Conservation (phyloP, 106 monocot species). For the Dendrobium catenatum region DNA sequence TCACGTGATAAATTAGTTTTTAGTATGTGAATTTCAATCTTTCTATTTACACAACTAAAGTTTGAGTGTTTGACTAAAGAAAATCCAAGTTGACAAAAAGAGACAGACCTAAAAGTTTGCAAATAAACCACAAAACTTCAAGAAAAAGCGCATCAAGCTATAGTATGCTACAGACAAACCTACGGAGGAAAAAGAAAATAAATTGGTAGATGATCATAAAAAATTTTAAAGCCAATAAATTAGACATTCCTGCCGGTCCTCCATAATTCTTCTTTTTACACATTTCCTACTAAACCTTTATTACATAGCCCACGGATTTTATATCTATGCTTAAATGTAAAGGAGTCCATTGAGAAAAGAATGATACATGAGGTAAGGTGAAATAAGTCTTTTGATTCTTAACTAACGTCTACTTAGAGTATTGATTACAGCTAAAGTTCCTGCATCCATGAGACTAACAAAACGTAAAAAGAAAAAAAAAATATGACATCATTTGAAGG, state of each 20-base stretch:
- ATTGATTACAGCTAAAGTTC: no score
- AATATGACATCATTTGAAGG: no score
- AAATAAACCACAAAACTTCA: neutral
- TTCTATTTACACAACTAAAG: neutral
- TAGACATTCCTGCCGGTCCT: neutral
- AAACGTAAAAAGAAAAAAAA: no score
- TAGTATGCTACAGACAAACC: neutral
- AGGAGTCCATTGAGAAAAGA: neutral
- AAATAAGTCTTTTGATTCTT: neutral
- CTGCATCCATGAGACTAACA: no score
- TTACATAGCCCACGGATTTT: neutral
- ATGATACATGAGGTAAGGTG: neutral
- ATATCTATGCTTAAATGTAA: neutral
- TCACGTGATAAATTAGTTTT: neutral
- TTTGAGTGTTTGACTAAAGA: neutral
- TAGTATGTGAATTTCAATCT: neutral
- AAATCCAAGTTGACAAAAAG: neutral
- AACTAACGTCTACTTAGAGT: no score
- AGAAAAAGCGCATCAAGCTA: neutral
- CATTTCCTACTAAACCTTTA: no score
- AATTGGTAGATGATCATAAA: neutral
- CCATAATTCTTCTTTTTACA: neutral
- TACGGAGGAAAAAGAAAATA: neutral
- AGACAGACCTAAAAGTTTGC: neutral
- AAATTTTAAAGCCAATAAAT: neutral